Conservation (phyloP, 78 protist species). For the Speleostelium caveatum region DNA sequence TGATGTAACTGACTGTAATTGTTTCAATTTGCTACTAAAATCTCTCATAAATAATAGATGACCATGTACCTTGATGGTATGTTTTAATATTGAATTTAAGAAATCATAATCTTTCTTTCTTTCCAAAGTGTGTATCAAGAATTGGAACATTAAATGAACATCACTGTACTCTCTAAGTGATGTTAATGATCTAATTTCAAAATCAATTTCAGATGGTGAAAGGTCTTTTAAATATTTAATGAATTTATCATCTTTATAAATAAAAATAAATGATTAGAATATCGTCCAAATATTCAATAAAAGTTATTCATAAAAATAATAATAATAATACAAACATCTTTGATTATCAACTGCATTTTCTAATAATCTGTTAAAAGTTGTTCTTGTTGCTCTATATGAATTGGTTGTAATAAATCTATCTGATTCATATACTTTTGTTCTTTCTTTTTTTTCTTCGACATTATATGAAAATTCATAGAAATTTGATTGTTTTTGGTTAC, state of each 20-base stretch:
- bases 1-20: neutral
- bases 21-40: slow-evolving; percentile 13
- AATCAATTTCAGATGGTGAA: slow-evolving; percentile 82
- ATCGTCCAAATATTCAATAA: neutral
- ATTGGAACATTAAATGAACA: slow-evolving; percentile 51
- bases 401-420: slow-evolving; percentile 15
- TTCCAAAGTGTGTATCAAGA: neutral
- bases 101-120: slow-evolving; percentile 43
- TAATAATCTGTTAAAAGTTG: slow-evolving; percentile 11
- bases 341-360: slow-evolving; percentile 10
- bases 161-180: slow-evolving; percentile 13
- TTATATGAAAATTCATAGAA: too few relatives aligned
- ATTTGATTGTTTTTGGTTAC: too few relatives aligned
- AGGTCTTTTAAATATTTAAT: slow-evolving; percentile 25
- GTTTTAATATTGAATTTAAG: slow-evolving; percentile 22
- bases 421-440: slow-evolving; percentile 11
- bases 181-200: slow-evolving; percentile 67
- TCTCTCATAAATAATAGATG: slow-evolving; percentile 4
- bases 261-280: neutral
- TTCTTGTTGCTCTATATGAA: slow-evolving; percentile 16
- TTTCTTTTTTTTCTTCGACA: neutral
- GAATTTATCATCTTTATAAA: slow-evolving; percentile 4
- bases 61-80: slow-evolving; percentile 34
- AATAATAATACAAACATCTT: neutral
- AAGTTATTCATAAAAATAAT: neutral